These are phyloP conservation scores for Fistulifera solaris DNA, from an alignment of 108 stramenopile species.

Conservation along the genomic window DNA sequence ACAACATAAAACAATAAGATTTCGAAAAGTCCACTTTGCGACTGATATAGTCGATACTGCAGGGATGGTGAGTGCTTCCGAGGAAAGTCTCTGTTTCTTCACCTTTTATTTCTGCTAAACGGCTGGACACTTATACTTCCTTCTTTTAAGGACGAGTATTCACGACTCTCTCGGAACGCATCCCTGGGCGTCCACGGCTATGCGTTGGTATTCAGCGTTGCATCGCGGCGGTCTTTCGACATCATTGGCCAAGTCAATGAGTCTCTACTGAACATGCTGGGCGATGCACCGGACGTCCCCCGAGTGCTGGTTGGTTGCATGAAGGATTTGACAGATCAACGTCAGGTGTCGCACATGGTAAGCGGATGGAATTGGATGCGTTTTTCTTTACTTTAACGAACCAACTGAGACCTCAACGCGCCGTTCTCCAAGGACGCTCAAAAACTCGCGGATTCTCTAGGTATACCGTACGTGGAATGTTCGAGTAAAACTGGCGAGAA, in stretches of 20 bases:
- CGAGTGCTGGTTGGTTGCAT: conserved; percentile 83
- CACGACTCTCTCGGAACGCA: conserved; percentile 77
- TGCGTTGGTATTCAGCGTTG: conserved; percentile 66
- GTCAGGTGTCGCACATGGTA: conserved; percentile 8
- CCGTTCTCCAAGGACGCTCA: conserved; percentile 37
- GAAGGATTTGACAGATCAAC: conserved; percentile 40
- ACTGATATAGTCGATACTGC: conserved; percentile 93
- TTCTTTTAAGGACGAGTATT: conserved; percentile 67
- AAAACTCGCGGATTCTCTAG: conserved; percentile 56
- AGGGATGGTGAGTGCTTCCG: conserved; percentile 62
- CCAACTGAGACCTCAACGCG: neutral
- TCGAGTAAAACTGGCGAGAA: conserved; percentile 73
- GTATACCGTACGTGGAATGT: conserved; percentile 79
- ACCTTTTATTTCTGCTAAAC: neutral
- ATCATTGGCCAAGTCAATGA: conserved; percentile 75
- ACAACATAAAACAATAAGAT: conserved; percentile 75
- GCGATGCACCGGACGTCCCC: conserved; percentile 77
- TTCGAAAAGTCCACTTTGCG: conserved; percentile 81
- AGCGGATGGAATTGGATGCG: neutral
- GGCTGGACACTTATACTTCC: too few species aligned
- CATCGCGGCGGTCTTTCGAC: conserved; percentile 68
- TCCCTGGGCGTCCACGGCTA: conserved; percentile 84
- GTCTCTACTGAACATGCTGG: conserved; percentile 61
- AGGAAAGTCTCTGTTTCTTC: too few species aligned
- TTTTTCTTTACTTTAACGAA: neutral